phyloP scores from a whole-genome alignment of 2,329 filamentous ascomycete species.

The Geoglossum cookeanum region DNA sequence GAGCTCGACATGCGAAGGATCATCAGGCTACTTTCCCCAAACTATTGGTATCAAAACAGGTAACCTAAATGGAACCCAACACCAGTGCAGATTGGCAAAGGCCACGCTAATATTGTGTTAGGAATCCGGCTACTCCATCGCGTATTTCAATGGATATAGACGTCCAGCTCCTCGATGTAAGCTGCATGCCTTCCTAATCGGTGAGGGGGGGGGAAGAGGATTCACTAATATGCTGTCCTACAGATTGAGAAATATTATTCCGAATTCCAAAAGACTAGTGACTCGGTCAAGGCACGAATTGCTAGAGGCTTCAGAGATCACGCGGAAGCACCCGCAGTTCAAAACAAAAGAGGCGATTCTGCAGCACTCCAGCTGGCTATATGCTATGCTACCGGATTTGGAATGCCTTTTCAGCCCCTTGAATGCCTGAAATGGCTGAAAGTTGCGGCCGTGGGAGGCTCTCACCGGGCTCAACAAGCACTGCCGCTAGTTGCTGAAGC shows the following conservation, averaged over 20 bases:
- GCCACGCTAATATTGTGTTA: neutral
- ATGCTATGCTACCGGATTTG: slow-evolving; percentile 9
- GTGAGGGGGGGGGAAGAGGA: too few relatives aligned
- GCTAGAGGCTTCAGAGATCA: slow-evolving; percentile 7
- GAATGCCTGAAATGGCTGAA: slow-evolving; percentile 8
- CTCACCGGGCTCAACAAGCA: slow-evolving; percentile 8
- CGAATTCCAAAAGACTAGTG: slow-evolving; percentile 7
- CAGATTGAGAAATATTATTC: slow-evolving; percentile 8
- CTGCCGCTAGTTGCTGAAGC: slow-evolving; percentile 6
- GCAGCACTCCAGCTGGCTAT: slow-evolving; percentile 10
- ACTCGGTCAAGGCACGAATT: slow-evolving; percentile 6
- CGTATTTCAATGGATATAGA: slow-evolving; percentile 7
- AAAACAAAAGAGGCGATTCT: slow-evolving; percentile 6
- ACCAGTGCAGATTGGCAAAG: too few relatives aligned
- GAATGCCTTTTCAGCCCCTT: slow-evolving; percentile 7
- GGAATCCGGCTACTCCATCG: slow-evolving; percentile 6
- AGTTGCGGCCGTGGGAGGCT: slow-evolving; percentile 7
- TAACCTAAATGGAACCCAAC: too few relatives aligned
- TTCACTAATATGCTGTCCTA: too few relatives aligned
- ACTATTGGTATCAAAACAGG: slow-evolving; percentile 7
- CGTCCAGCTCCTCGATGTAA: slow-evolving; percentile 8
- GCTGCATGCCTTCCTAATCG: too few relatives aligned
- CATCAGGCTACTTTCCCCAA: slow-evolving; percentile 7
- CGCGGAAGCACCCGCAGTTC: slow-evolving; percentile 4
- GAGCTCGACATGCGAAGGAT: slow-evolving; percentile 9